Conservation (phyloP, 352 stramenopile species). For the Pythium scleroteichum region DNA sequence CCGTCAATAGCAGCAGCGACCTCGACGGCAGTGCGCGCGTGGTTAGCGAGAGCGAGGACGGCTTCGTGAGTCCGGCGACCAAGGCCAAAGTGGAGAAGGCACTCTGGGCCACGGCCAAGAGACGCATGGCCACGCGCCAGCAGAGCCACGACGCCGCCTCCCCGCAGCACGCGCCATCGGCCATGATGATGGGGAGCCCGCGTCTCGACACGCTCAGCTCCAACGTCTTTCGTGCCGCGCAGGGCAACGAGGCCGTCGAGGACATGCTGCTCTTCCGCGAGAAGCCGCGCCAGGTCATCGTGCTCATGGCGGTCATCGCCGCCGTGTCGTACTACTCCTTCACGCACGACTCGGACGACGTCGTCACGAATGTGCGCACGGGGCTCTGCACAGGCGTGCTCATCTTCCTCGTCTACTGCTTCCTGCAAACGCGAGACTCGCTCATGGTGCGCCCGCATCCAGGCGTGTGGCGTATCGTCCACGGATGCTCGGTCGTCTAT, state of each 20-base stretch:
- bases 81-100: constrained; percentile 29
- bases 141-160: constrained; percentile 12
- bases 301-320: constrained; percentile 54
- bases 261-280: constrained; percentile 76
- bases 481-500: constrained; percentile 80
- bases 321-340: constrained; percentile 84
- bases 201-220: constrained; percentile 20
- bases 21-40: background rate
- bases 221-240: constrained; percentile 67
- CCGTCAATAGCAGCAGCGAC: background rate
- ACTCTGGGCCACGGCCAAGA: constrained; percentile 28
- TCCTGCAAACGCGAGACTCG: constrained; percentile 76
- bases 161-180: background rate
- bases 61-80: constrained; percentile 29
- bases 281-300: constrained; percentile 75
- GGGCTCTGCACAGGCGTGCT: constrained; percentile 63
- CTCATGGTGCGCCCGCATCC: constrained; percentile 80
- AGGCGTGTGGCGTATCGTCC: constrained; percentile 76
- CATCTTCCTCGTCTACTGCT: constrained; percentile 87
- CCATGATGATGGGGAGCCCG: constrained; percentile 14
- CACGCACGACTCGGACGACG: constrained; percentile 76
- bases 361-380: constrained; percentile 62
- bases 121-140: constrained; percentile 31
- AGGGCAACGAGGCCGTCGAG: constrained; percentile 53
- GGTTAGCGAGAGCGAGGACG: constrained; percentile 30